Base-by-base conservation (phyloP, 1,284 basidiomycete species). In the Tremellales sp. region DNA sequence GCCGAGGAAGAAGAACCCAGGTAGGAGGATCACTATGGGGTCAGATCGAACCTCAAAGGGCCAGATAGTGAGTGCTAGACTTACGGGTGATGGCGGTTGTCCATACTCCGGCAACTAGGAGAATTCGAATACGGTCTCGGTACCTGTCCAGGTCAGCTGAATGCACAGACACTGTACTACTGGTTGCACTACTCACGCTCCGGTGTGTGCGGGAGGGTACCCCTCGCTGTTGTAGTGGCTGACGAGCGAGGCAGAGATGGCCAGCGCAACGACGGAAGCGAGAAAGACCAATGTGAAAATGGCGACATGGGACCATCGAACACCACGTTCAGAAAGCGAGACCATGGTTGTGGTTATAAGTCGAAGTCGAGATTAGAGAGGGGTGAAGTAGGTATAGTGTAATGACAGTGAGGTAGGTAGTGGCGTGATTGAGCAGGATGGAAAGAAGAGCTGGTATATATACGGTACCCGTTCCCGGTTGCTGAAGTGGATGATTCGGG, bases 101-200 rank as follows among this genome's bases (percentile, higher is more conserved):
- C 72, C 72, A 75, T 10, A 75, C 65, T 27, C 58, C 48, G 0
- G 68, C 75, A 0, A 68, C 68, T 12, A 76, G 58, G 7, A 71
- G 43, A 48, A 77, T 72, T 41, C 75, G 62, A 43, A 75, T 71
- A 21, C 75, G 60, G 51, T 73, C 74, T 21, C 67, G 64, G 64
- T 75, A 75, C 0, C 33, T 36, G 13, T 31, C 29, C 10, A 11
- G n/a, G 15, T 21, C 43, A 31, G 17, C 13, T 45, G 5, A 11
- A 23, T 45, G 25, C 11, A 6, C 5, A 10, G 27, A 45, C 27
- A 40, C n/a, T 40, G 40, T 24, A 6, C 23, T 13, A 23, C 21
- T 24, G 7, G 8, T 13, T n/a, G n/a, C n/a, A 36, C 4, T 13
- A 36, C 33, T 36, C 33, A 36, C 33, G 53, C 54, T 3, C 26